Evolutionary conservation across 2,329 filamentous ascomycete species (phyloP).

Genomic region (Aureobasidium sp.): DNA sequence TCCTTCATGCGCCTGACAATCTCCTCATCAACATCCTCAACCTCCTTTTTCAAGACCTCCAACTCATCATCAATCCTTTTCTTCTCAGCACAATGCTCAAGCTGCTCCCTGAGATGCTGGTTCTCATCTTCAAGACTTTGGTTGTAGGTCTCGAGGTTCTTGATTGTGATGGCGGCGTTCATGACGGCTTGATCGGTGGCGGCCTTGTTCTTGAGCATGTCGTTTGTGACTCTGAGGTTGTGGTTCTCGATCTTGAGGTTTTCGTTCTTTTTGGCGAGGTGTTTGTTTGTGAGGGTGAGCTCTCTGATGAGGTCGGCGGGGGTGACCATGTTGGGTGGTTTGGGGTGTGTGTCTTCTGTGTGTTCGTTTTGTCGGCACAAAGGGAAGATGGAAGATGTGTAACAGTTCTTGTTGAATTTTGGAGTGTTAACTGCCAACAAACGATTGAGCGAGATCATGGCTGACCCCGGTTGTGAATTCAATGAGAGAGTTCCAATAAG

Average conservation of each 20-base stretch:
- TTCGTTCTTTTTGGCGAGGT: not conserved
- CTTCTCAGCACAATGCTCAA: not conserved
- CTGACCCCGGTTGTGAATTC: no score
- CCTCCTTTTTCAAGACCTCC: not conserved
- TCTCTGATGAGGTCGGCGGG: constrained; percentile 4
- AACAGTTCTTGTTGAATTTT: no score
- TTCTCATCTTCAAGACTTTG: not conserved
- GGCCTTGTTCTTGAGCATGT: constrained; percentile 7
- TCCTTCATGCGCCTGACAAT: not conserved
- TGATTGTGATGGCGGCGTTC: not conserved
- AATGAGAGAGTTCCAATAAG: not conserved
- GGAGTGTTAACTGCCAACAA: no score
- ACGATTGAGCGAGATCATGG: no score
- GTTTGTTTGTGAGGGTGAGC: not conserved
- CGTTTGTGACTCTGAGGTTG: constrained; percentile 1
- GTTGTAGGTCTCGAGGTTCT: not conserved
- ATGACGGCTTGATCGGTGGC: not conserved
- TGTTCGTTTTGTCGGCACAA: not conserved
- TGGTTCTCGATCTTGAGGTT: not conserved
- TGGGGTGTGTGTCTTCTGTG: not conserved
- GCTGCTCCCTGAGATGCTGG: not conserved
- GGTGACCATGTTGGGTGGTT: not conserved
- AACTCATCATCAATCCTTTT: not conserved
- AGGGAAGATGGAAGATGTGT: no score
- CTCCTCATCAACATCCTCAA: not conserved